These are phyloP conservation scores for Leccinum fuscescens DNA, from an alignment of 1,284 basidiomycete species.

Conservation along the genomic window DNA sequence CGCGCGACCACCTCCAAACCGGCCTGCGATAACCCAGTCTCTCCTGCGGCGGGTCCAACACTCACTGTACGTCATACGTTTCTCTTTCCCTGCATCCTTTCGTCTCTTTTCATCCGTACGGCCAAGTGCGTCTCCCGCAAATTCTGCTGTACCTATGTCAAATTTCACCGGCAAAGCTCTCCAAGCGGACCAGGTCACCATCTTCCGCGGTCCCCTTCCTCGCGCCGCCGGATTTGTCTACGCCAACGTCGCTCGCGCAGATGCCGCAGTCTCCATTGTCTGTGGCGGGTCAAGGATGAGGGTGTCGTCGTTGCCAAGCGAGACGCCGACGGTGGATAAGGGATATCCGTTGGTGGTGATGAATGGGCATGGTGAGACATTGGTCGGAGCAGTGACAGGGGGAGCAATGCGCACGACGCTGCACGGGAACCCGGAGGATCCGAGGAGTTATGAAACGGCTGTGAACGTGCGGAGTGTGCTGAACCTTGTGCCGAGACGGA, in stretches of 20 bases:
- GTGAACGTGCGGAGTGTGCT: slow-evolving; percentile 57
- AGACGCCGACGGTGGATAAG: slow-evolving; percentile 51
- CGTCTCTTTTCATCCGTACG: slow-evolving; percentile 29
- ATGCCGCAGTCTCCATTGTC: slow-evolving; percentile 28
- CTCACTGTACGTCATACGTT: slow-evolving; percentile 44
- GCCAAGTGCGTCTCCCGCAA: slow-evolving; percentile 79
- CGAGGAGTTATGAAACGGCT: slow-evolving; percentile 72
- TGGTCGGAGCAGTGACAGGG: neutral
- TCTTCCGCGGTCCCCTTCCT: slow-evolving; percentile 31
- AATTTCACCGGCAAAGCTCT: slow-evolving; percentile 79
- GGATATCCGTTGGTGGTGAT: slow-evolving; percentile 12
- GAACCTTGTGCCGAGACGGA: slow-evolving; percentile 34
- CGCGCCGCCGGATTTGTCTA: slow-evolving; percentile 7
- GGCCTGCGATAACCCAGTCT: slow-evolving; percentile 77
- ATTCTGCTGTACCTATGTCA: slow-evolving; percentile 78
- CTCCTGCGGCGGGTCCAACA: slow-evolving; percentile 78
- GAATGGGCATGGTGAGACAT: slow-evolving; percentile 22
- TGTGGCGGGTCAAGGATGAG: slow-evolving; percentile 39
- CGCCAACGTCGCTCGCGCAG: slow-evolving; percentile 7
- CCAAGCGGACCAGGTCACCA: slow-evolving; percentile 71
- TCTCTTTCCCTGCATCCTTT: neutral
- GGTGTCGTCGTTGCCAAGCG: slow-evolving; percentile 64
- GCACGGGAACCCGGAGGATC: slow-evolving; percentile 53
- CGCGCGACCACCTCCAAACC: slow-evolving; percentile 76
- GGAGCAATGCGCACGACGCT: slow-evolving; percentile 35